These are phyloP conservation scores for Leccinum broughii DNA, from an alignment of 768 basidiomycete species.

Conservation along the genomic window DNA sequence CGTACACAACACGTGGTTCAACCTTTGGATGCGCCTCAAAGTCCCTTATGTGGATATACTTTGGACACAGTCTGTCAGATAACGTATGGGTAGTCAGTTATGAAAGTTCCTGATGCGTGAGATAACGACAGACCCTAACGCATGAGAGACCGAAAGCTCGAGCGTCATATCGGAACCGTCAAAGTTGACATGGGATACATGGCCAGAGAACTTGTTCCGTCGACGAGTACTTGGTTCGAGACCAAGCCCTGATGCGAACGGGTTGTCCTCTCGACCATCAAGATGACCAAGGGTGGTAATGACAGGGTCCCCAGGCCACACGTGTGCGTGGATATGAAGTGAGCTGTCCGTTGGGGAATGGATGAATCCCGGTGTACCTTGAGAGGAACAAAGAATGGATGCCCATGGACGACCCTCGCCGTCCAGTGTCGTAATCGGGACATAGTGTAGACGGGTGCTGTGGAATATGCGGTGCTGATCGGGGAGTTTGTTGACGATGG, in stretches of 20 bases:
- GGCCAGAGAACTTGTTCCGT: slow-evolving; percentile 64
- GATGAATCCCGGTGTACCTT: slow-evolving; percentile 32
- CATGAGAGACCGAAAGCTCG: slow-evolving; percentile 51
- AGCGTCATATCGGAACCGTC: slow-evolving; percentile 35
- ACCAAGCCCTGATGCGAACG: slow-evolving; percentile 56
- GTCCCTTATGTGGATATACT: slow-evolving; percentile 59
- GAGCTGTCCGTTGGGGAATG: slow-evolving; percentile 23
- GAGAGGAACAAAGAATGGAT: slow-evolving; percentile 31
- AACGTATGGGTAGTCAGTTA: background rate
- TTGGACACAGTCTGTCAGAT: slow-evolving; percentile 55
- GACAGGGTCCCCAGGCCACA: slow-evolving; percentile 55
- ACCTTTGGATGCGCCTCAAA: slow-evolving; percentile 42
- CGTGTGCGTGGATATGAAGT: slow-evolving; percentile 22
- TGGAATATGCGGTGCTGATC: slow-evolving; percentile 37
- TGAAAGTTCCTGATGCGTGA: background rate
- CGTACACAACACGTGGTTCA: slow-evolving; percentile 37
- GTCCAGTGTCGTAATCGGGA: slow-evolving; percentile 36
- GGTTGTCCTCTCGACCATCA: slow-evolving; percentile 15
- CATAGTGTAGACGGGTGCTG: slow-evolving; percentile 29
- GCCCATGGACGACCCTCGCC: slow-evolving; percentile 34
- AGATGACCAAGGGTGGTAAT: slow-evolving; percentile 33
- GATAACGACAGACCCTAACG: slow-evolving; percentile 48
- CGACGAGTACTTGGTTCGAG: slow-evolving; percentile 57
- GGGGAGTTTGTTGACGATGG: slow-evolving; percentile 27
- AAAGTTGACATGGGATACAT: slow-evolving; percentile 35